Conservation (phyloP, 1,284 basidiomycete genomes). For the Moesziomyces globuligerus region DNA sequence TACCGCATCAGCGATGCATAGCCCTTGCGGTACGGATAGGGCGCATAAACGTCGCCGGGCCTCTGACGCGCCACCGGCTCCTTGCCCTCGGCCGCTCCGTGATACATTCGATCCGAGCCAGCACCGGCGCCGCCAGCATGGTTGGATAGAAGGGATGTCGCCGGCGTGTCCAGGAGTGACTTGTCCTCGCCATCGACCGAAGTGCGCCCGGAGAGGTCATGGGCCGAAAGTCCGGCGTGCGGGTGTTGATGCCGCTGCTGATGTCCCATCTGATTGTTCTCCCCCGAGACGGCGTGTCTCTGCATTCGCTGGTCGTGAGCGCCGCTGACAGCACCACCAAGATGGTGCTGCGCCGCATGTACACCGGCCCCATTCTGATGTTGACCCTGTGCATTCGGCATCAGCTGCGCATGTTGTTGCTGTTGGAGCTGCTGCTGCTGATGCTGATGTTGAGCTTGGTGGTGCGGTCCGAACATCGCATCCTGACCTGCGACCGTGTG, state of each 20-base stretch:
- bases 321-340: not conserved
- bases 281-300: too few relatives aligned
- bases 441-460: not conserved
- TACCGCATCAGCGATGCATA: slow-evolving; percentile 49
- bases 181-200: not conserved
- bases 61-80: slow-evolving; percentile 9
- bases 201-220: not conserved
- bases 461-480: not conserved
- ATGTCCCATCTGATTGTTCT: too few relatives aligned
- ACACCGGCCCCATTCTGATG: not conserved
- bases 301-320: not conserved
- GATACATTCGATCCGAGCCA: not conserved
- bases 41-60: slow-evolving; percentile 40
- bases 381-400: not conserved
- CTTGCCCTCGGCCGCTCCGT: slow-evolving; percentile 1
- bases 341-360: not conserved
- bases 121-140: not conserved
- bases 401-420: slow-evolving; percentile 1
- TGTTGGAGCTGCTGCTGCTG: slow-evolving; percentile 2
- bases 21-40: slow-evolving; percentile 45
- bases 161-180: not conserved
- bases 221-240: too few relatives aligned
- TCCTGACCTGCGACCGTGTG: not conserved
- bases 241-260: too few relatives aligned
- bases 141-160: too few relatives aligned